Conservation (phyloP, 306 rosid species). For the Lathyrus tuberosus region DNA sequence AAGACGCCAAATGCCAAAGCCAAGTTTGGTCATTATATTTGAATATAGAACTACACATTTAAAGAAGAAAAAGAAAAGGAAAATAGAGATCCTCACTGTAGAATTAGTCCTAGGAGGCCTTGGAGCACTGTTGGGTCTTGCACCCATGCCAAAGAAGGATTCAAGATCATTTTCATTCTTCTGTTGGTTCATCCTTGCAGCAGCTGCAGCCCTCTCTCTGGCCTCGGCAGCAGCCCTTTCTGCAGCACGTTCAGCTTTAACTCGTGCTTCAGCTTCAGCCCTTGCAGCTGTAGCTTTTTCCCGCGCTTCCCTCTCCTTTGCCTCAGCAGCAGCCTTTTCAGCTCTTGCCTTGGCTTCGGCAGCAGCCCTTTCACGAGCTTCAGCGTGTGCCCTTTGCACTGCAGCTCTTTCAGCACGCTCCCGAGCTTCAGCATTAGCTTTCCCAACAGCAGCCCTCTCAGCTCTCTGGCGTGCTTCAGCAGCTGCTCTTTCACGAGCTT, state of each 20-base stretch:
- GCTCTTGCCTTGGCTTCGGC: slow-evolving; percentile 78
- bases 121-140: slow-evolving; percentile 82
- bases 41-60: slow-evolving; percentile 31
- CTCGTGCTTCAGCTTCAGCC: slow-evolving; percentile 77
- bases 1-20: slow-evolving; percentile 7
- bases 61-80: slow-evolving; percentile 19
- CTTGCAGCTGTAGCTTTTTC: slow-evolving; percentile 53
- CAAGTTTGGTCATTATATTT: slow-evolving; percentile 22
- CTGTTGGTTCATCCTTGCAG: slow-evolving; percentile 78
- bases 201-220: slow-evolving; percentile 75
- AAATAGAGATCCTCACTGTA: slow-evolving; percentile 55
- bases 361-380: slow-evolving; percentile 98
- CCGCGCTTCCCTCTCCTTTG: slow-evolving; percentile 49
- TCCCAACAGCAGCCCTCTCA: slow-evolving; percentile 84
- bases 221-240: slow-evolving; percentile 79
- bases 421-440: slow-evolving; percentile 87
- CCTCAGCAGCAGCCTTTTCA: slow-evolving; percentile 68
- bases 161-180: slow-evolving; percentile 84
- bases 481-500: slow-evolving; percentile 97
- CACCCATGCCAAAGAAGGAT: slow-evolving; percentile 70
- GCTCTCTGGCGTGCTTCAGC: slow-evolving; percentile 81
- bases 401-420: slow-evolving; percentile 98
- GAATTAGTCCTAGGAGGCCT: slow-evolving; percentile 85
- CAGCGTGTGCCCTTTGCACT: slow-evolving; percentile 94
- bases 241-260: slow-evolving; percentile 82